Base-by-base conservation (phyloP, 116 monocot genomes). In the Phalaenopsis hybrid region DNA sequence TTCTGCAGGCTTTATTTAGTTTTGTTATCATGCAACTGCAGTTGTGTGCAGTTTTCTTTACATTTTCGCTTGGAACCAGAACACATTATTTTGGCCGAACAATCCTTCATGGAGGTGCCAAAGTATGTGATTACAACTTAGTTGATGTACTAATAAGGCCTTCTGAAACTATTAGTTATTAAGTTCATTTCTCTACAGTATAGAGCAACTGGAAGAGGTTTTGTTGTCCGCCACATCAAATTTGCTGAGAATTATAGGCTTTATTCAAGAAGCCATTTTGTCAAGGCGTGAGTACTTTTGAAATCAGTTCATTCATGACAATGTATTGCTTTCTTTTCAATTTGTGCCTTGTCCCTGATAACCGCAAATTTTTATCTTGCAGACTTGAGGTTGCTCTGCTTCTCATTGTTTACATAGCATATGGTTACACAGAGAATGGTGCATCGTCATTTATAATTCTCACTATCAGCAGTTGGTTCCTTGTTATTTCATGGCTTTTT, bases 51-150 rank as follows among this genome's bases (percentile, higher is more conserved):
- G 89, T 98, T 61, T 98, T 98, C 83, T 94, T 94, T 81, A 98
- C 97, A 77, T 98, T 98, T 86, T 94, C 97, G 74, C 91, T 98
- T 84, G 97, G 97, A 85, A 98, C 97, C 49, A 88, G 86, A 78
- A 98, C 94, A 59, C 97, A 98, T 68, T 98, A 98, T 78, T 98
- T 98, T 86, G 97, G 97, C 8, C 81, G 97, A 79, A 98, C 97
- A 63, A 91, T 98, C 85, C 97, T 98, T 79, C 97, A 98, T 90
- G 97, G 97, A 77, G 97, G 97, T 83, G 95, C 97, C 48, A 89
- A 89, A 80, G 96, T 94, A 89, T 79, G 83, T 81, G 25, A 45
- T 68, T 55, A 48, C 9, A 46, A 4, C 20, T 77, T 25, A 48
- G 2, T 73, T 18, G 15, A 41, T 20, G 6, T 48, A 50, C 13